Evolutionary conservation across 2,329 filamentous ascomycete species (phyloP).

Genomic region (Botrytis fragariae): DNA sequence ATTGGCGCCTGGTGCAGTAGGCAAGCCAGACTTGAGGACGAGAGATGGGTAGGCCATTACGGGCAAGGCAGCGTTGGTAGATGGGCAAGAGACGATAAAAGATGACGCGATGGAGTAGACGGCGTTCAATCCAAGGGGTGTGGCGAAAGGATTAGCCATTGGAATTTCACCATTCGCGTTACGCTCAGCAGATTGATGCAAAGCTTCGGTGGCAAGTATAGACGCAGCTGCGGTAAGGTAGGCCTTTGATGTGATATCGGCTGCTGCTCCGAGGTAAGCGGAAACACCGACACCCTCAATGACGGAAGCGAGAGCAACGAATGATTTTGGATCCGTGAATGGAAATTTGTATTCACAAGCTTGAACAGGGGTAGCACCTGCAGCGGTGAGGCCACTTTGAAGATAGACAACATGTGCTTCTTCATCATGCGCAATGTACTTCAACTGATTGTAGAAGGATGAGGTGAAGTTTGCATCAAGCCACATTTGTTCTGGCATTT

Average conservation of each 20-base stretch:
- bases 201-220: conserved; percentile 63
- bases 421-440: conserved; percentile 57
- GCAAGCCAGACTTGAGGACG: conserved; percentile 31
- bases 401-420: conserved; percentile 57
- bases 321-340: conserved; percentile 47
- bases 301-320: conserved; percentile 53
- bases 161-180: conserved; percentile 48
- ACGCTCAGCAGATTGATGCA: conserved; percentile 63
- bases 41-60: conserved; percentile 60
- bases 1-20: conserved; percentile 28
- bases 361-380: conserved; percentile 52
- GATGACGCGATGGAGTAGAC: conserved; percentile 62
- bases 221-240: conserved; percentile 62
- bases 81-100: conserved; percentile 59
- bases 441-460: conserved; percentile 56
- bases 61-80: conserved; percentile 52
- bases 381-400: conserved; percentile 43
- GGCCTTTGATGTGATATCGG: conserved; percentile 53
- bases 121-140: conserved; percentile 55
- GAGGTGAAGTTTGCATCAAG: conserved; percentile 49
- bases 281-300: conserved; percentile 58
- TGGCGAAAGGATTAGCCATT: conserved; percentile 59
- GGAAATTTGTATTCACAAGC: conserved; percentile 58
- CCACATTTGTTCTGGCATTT: conserved; percentile 54
- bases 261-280: conserved; percentile 62